A percentile compares a stretch with the other conserved stretches of the same genome.
Evolutionary conservation across 2,329 filamentous ascomycete genomes (phyloP).

Genomic region (Thelonectria blattea): DNA sequence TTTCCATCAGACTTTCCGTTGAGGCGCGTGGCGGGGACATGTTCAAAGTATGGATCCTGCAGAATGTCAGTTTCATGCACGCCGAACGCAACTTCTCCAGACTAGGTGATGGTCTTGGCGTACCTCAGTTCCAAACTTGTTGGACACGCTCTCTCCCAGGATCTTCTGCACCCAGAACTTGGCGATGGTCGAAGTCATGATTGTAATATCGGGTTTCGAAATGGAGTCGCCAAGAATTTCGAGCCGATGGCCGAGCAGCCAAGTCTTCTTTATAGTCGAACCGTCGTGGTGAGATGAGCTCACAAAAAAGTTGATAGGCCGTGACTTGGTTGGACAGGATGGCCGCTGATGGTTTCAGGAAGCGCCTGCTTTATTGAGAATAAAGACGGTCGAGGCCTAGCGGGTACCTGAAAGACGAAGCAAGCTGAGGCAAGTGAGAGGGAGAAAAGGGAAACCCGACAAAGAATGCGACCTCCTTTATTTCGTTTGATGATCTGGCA

Average conservation of each 20-base stretch:
- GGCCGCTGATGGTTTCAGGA: conserved; percentile 34
- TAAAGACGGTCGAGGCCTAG: conserved; percentile 14
- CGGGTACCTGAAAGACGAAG: conserved; percentile 17
- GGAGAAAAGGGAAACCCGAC: neutral
- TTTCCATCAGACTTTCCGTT: conserved; percentile 71
- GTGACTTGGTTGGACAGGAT: conserved; percentile 21
- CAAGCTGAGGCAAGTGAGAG: neutral
- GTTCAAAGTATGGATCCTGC: conserved; percentile 90
- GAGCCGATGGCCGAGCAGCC: neutral
- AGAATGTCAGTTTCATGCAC: conserved; percentile 31
- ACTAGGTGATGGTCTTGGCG: conserved; percentile 14
- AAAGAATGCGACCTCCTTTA: conserved; percentile 8
- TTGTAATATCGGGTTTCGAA: conserved; percentile 1
- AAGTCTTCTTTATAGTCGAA: conserved; percentile 19
- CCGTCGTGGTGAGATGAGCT: conserved; percentile 1
- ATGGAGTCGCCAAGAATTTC: neutral
- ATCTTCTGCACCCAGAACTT: conserved; percentile 64
- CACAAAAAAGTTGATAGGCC: conserved; percentile 29
- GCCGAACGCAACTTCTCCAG: neutral
- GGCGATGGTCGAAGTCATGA: conserved; percentile 59
- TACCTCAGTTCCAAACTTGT: conserved; percentile 65
- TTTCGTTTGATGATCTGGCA: neutral
- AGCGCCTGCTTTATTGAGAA: conserved; percentile 25
- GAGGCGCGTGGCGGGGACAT: conserved; percentile 75
- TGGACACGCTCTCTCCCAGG: conserved; percentile 60